A percentile compares a stretch with the other conserved stretches of the same genome.
phyloP scores from a whole-genome alignment of 2,329 filamentous ascomycete genomes.

The Penicillium paneum region DNA sequence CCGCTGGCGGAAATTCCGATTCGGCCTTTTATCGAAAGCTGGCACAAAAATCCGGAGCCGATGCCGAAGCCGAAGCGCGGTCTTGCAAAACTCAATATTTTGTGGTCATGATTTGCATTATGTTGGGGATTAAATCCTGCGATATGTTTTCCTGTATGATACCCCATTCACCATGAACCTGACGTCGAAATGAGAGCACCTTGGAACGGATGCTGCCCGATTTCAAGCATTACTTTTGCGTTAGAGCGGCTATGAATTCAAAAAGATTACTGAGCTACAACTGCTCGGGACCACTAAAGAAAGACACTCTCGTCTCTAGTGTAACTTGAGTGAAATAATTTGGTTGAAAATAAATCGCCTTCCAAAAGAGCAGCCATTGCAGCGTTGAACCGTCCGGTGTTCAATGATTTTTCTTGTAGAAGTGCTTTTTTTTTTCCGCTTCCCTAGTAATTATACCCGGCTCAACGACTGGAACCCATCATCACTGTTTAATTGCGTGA shows the following conservation, averaged over 20 bases:
- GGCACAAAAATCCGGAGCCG: conserved; percentile 27
- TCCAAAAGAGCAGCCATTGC: background rate
- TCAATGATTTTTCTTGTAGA: background rate
- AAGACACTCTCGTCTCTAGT: too few species aligned
- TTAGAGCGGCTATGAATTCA: conserved; percentile 1
- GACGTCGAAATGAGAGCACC: background rate
- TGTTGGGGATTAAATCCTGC: background rate
- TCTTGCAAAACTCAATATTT: conserved; percentile 23
- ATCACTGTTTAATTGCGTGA: conserved; percentile 23
- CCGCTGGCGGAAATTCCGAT: conserved; percentile 34
- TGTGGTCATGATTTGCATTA: conserved; percentile 21
- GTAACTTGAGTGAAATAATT: background rate
- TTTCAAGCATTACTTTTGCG: conserved; percentile 6
- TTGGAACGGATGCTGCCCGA: too few species aligned
- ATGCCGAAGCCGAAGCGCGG: conserved; percentile 22
- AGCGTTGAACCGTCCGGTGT: background rate
- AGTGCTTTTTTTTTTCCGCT: background rate
- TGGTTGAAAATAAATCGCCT: background rate
- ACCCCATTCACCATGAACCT: background rate
- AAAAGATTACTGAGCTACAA: background rate
- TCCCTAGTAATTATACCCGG: background rate
- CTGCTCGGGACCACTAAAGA: rapidly evolving
- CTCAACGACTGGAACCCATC: background rate
- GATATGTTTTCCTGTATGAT: background rate
- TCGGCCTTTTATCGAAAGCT: conserved; percentile 34